A percentile compares a stretch with the other conserved stretches of the same genome.
Evolutionary conservation across 805 yeast species (phyloP).

Genomic region (Saitoella complicata): DNA sequence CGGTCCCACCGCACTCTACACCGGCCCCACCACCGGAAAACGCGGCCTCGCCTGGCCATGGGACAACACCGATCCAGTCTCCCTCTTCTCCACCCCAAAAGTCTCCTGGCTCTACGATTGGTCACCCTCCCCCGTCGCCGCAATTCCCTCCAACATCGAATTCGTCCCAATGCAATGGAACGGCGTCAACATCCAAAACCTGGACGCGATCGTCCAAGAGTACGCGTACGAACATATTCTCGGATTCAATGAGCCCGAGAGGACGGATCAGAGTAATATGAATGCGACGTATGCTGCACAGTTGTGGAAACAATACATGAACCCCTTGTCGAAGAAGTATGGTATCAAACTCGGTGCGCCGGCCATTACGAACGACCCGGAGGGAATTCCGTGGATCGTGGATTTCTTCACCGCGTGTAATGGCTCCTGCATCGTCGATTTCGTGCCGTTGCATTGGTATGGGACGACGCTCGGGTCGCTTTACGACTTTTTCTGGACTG

Average conservation of each 20-base stretch:
- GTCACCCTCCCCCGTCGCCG: neutral
- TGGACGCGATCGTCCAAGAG: neutral
- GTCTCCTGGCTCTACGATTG: slow-evolving; percentile 1
- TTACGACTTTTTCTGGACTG: neutral
- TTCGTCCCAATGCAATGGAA: neutral
- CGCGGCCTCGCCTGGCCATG: slow-evolving; percentile 3
- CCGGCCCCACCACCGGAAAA: neutral
- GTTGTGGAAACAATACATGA: neutral
- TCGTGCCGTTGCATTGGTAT: neutral
- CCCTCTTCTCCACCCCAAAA: neutral
- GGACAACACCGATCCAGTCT: neutral
- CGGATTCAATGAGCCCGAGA: slow-evolving; percentile 3
- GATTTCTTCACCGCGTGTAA: neutral
- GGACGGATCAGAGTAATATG: neutral
- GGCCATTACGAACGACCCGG: neutral
- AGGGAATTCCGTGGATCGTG: neutral
- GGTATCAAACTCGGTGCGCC: neutral
- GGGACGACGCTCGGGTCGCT: neutral
- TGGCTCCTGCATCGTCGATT: neutral
- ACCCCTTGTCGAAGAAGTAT: neutral
- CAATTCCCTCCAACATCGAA: neutral
- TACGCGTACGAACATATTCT: neutral
- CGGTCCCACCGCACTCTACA: no score
- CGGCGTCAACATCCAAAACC: neutral
- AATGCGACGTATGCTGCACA: neutral